Evolutionary conservation across 257 asterid species (phyloP), one percentile per base, ranked within the genome.

Genomic region (Solanum pimpinellifolium): DNA sequence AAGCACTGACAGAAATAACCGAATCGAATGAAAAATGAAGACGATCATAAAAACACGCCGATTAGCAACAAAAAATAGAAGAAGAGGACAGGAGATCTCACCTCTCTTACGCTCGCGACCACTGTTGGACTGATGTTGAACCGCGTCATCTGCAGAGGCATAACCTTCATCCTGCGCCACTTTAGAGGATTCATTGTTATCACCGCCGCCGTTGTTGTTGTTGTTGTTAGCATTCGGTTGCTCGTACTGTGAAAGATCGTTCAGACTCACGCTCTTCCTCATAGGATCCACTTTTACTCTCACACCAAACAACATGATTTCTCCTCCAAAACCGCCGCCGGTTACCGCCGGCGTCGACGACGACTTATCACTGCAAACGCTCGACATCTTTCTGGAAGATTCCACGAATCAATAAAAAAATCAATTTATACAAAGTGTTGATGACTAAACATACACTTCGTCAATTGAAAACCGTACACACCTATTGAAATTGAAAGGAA

Each of bases 81-180:
- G 11, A 77, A 66, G 70, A 75, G 47, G 88, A 91, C 27, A 27
- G n/a, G 76, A 88, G 95, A 92, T 93, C 93, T 89, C 66, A 95
- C 99, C 99, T 94, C 98, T 91, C 89, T 95, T 96, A 18, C 99
- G 99, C 93, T 93, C 98, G 72, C 98, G 94, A 42, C 85, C 89
- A 31, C 91, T 90, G 90, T 86, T 91, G 56, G 93, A 69, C 12
- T 90, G 96, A 60, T 83, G 93, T 25, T 91, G 93, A 82, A 90
- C 88, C 33, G 49, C 86, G n/a, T 76, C 88, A 66, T 86, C 86
- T 27, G 86, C 80, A 35, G 88, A 62, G 16, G 86, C 74, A 42
- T 39, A 78, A 5, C 65, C 66, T 27, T 66, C 86, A 4, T 59
- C 88, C 47, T 15, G 69, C 33, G 37, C 80, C 41, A 59, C 82